phyloP scores from a whole-genome alignment of 345 rosid genomes.

The Luvunga scandens region DNA sequence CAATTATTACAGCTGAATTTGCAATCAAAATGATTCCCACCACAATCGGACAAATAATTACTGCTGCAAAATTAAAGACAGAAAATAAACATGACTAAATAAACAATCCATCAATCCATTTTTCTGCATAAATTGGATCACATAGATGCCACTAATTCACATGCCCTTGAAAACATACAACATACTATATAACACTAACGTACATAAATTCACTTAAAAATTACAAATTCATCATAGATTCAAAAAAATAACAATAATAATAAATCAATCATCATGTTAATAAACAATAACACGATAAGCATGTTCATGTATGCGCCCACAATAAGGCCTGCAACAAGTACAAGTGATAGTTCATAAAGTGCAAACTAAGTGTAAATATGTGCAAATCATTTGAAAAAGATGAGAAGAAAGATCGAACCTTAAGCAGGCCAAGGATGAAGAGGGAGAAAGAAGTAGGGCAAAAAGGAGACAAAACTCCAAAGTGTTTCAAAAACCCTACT shows the following conservation, averaged over 20 bases:
- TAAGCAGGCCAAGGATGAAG: conserved; percentile 56
- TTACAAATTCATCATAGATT: not conserved
- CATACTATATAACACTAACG: not conserved
- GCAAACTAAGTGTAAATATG: not conserved
- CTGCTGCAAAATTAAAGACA: conserved; percentile 31
- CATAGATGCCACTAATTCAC: not conserved
- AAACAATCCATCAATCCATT: not conserved
- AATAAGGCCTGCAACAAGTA: not conserved
- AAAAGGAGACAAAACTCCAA: conserved; percentile 66
- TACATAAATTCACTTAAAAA: not conserved
- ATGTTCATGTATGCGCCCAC: not conserved
- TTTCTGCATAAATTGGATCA: not conserved
- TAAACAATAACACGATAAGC: not conserved
- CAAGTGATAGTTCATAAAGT: not conserved
- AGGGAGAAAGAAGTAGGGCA: conserved; percentile 72
- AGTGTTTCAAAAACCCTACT: conserved; percentile 55
- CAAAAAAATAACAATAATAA: too few species aligned
- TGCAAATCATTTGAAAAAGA: not conserved
- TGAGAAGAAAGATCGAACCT: conserved; percentile 21
- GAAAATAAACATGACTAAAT: not conserved
- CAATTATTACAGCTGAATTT: conserved; percentile 58
- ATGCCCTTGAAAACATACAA: not conserved
- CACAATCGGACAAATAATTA: conserved; percentile 51
- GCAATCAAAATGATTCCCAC: conserved; percentile 47
- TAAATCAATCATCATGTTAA: not conserved